These are phyloP conservation scores for Anethum foeniculum DNA, from an alignment of 140 eudicot genomes.

Conservation along the genomic window DNA sequence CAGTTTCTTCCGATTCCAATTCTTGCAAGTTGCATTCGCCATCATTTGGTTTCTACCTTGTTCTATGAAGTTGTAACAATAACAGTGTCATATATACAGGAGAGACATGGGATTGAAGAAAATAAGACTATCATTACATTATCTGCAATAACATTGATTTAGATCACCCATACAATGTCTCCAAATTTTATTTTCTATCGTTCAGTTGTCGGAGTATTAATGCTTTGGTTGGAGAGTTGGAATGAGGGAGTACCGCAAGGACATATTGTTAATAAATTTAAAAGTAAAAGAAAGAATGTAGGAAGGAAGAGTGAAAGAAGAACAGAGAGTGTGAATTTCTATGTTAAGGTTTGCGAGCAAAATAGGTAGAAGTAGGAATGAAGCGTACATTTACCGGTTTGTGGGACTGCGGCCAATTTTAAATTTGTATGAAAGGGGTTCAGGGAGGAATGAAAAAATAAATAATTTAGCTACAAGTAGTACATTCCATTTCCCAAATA, in stretches of 20 bases:
- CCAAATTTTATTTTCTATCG: background rate
- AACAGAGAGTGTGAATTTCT: background rate
- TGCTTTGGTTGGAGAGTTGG: background rate
- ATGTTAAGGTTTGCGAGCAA: background rate
- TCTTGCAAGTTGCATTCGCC: background rate
- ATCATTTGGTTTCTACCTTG: background rate
- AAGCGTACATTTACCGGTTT: background rate
- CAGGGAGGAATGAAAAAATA: background rate
- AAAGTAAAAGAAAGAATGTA: background rate
- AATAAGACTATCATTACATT: background rate
- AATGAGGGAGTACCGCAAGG: background rate
- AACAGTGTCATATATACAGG: background rate
- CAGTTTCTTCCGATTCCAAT: background rate
- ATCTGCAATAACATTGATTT: background rate
- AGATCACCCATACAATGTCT: background rate
- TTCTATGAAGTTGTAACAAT: background rate
- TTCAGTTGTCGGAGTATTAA: too few species aligned
- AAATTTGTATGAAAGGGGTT: background rate
- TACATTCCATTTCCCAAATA: background rate
- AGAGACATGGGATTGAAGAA: background rate
- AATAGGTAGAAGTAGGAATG: background rate
- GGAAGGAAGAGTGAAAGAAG: background rate
- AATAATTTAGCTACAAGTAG: background rate
- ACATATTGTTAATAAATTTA: background rate
- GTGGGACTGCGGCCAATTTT: background rate